These are phyloP conservation scores for Simplicillium aogashimaense DNA, from an alignment of 2,329 filamentous ascomycete genomes.

Conservation along the genomic window DNA sequence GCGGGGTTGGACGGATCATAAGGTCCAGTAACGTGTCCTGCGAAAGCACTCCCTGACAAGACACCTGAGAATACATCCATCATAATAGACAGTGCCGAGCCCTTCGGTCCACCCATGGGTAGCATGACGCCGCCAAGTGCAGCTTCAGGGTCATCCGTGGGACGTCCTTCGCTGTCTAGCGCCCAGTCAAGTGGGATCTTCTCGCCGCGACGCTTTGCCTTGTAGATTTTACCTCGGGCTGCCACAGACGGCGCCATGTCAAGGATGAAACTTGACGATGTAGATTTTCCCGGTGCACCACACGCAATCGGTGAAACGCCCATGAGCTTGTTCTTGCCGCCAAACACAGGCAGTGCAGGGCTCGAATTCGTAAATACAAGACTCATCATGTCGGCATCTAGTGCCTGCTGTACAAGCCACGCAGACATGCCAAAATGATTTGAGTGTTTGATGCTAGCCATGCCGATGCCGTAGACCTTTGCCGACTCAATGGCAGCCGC, in stretches of 20 bases:
- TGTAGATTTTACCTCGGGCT: conserved; percentile 64
- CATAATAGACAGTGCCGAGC: conserved; percentile 68
- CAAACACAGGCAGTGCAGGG: conserved; percentile 63
- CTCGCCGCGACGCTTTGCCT: conserved; percentile 55
- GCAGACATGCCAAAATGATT: conserved; percentile 82
- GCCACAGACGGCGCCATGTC: conserved; percentile 65
- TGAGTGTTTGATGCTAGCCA: conserved; percentile 65
- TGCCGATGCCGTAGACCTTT: conserved; percentile 53
- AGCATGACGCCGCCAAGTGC: conserved; percentile 74
- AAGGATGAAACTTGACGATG: conserved; percentile 53
- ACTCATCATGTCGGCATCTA: conserved; percentile 62
- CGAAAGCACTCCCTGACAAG: conserved; percentile 68
- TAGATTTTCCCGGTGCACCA: conserved; percentile 55
- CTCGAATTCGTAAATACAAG: conserved; percentile 64
- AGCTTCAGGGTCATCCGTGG: conserved; percentile 60
- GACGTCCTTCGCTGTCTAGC: conserved; percentile 57
- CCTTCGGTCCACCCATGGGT: conserved; percentile 78
- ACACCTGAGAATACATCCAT: conserved; percentile 85
- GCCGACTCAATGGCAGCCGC: conserved; percentile 57
- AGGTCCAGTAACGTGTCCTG: conserved; percentile 64
- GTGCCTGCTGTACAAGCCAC: conserved; percentile 68
- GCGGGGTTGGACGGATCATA: conserved; percentile 62
- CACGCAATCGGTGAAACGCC: conserved; percentile 68
- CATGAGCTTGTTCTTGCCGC: conserved; percentile 57
- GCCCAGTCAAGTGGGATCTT: conserved; percentile 68